Evolutionary conservation across 257 asterid species (phyloP), one percentile per base, ranked within the genome.

Genomic region (Solanum pennellii): DNA sequence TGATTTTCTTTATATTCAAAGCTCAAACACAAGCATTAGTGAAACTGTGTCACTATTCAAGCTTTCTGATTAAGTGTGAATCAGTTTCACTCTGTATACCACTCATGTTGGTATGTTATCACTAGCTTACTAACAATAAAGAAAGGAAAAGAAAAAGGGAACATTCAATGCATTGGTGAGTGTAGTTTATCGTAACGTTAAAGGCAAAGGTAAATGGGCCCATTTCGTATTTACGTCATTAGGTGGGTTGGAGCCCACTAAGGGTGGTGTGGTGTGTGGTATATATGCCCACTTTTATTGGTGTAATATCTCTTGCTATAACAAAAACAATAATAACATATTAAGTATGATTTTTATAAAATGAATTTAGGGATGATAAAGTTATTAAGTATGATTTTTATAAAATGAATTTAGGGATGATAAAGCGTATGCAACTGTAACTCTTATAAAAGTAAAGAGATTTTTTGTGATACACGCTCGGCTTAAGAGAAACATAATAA

Each of bases 231-330:
- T 86, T 83, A 89, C 91, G 91, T 92, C 88, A 92, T 86, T 88
- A 69, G 92, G 92, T 93, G 92, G 92, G 92, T 68, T 87, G 92
- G 96, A 89, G 91, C 94, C 97, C 94, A 89, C 94, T 88, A 41
- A 42, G 29, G 25, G 89, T 91, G 91, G 94, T 89, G 89, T 90
- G 90, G 94, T 89, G 96, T 92, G 69, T 49, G 69, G 69, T 82
- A 49, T 82, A 18, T 47, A 49, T 68, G 80, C 87, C 86, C 93
- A 85, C 80, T 31, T 45, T 89, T 87, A 23, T 72, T 73, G 62
- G 39, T 87, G 86, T 79, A 89, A 89, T 90, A 89, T 90, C 90
- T 86, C 25, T 42, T 9, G 1, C 11, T 56, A 56, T 56, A 18
- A 18, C 2, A 7, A 56, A 0, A 1, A 56, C 1, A 56, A 56